Evolutionary conservation across 169 alveolate genomes (phyloP), one percentile per base, ranked within the genome.

Genomic region (Nephromyces sp.): DNA sequence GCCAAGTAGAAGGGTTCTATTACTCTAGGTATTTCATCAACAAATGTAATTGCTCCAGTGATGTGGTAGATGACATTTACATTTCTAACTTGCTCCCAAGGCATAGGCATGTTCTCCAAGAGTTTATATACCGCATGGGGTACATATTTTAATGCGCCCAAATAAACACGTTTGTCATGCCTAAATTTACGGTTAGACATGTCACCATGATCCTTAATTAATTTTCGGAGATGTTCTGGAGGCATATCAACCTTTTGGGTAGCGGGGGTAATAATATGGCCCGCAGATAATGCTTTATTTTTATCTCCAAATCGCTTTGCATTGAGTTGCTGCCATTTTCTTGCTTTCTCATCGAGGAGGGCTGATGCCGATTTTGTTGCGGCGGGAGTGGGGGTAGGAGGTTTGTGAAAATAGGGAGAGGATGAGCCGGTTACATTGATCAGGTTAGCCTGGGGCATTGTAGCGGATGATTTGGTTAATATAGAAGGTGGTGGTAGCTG

Each of bases 1-100:
- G 99, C 99, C 69, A 95, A 83, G 81, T 93, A 98, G 21, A 98
- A 90, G 0, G 99, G 99, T 79, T 98, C 99, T 61, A 95, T 96
- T 6, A 96, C 99, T 89, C 95, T 93, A 32, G 99, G 99, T 24
- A 94, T 92, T 84, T 97, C 99, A 76, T 95, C 92, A 29, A 96
- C 98, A 83, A 98, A 97, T 6, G 99, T 96, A 33, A 98, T 95
- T 32, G 99, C 99, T n/a, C 99, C 99, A 8, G 99, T 94, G 51
- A 93, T 93, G 83, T 98, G 99, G 86, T 98, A 98, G 30, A 98
- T 87, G 0, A 93, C 97, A 57, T 86, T 87, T 51, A 97, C 98
- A 57, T 96, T 89, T 53, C 98, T 84, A 24, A 90, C 93, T 70
- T 93, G 90, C 77, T 95, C 98, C 98, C 99, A 95, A 22, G 99